Evolutionary conservation across 1,284 basidiomycete species (phyloP), one percentile per base, ranked within the genome.

Genomic region (Phellinidium pouzarii): DNA sequence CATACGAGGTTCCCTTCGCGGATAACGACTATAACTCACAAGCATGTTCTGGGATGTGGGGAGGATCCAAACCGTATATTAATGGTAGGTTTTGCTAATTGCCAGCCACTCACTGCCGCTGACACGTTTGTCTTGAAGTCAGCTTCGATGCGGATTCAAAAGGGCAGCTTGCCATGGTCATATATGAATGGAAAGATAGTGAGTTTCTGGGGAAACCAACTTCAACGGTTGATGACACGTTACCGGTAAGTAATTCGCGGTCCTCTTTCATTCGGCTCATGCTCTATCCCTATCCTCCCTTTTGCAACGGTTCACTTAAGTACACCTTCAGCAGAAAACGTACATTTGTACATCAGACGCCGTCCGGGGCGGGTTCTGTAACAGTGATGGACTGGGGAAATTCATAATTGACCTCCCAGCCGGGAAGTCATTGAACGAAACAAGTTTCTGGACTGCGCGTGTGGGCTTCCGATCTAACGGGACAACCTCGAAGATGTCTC

Each of bases 21-120:
- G 84, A 84, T 65, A 80, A 79, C 58, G 91, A 94, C 65, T 84
- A 82, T 69, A 78, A 80, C 44, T 78, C 88, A 48, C 94, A 98
- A 75, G 85, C 87, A 66, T 99, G 94, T 72, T 91, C 87, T 57
- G 94, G 94, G 51, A 96, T 99, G 91, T 95, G 89, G 79, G 89
- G 82, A 23, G 81, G 81, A 50, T 68, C 78, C 50, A 75, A 82
- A 36, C 88, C 94, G 22, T 87, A 79, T 68, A 93, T 97, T 59
- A 91, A 95, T 67, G 84, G 92, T 94, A 65, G 60, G 78, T 64
- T 41, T 54, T 20, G 25, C n/a, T 29, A 41, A 43, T 49, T 44
- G 59, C 60, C 52, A 63, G 54, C 46, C 44, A 45, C 22, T 27
- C 29, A 48, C 23, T 42, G 57, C 19, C 56, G 50, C 42, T 57